Base-by-base conservation (phyloP, 192 early-diverging fungal genomes). In the Backusella psychrophila region DNA sequence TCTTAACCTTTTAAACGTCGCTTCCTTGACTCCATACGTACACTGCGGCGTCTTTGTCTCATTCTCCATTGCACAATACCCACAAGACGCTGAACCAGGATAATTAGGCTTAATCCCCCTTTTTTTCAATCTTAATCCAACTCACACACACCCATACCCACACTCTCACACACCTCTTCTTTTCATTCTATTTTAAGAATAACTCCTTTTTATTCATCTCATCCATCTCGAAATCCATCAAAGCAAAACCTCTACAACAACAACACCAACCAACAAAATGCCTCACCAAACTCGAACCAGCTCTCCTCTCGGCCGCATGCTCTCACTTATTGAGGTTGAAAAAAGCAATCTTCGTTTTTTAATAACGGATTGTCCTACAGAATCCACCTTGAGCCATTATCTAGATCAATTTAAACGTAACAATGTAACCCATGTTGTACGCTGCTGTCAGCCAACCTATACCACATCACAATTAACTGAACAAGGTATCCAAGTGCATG, bases 401-500 rank as follows among this genome's bases (percentile, higher is more conserved):
- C 72, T 96, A 26, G 86, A 84, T 15, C 91, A 95, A 76, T 87
- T 96, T 80, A 88, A 87, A 49, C 81, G 86, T 21, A 82, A 90
- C 68, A 87, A 91, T 75, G 96, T 96, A 12, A 93, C 93, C 6
- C 92, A 96, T 66, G 91, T 98, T 14, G 96, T 98, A 4, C 91
- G 95, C 1, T 94, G 95, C 34, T 98, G 96, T 81, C 92, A 97
- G 82, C 94, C 95, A 31, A 96, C 94, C 2, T 98, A 98, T 77
- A 83, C 84, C 15, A 85, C 86, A 21, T 82, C 85, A 11, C 79
- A 86, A 6, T 84, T 96, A 2, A 85, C 85, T 71, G 83, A 77
- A 14, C 75, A 87, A 33, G 85, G 87, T 38, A 95, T 98, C 35
- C 65, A 84, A 26, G 94, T 96, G n/a, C 94, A 94, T 79, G 96